Evolutionary conservation across 768 basidiomycete genomes (phyloP), one percentile per base, ranked within the genome.

Genomic region (Naganishia vishniacii): DNA sequence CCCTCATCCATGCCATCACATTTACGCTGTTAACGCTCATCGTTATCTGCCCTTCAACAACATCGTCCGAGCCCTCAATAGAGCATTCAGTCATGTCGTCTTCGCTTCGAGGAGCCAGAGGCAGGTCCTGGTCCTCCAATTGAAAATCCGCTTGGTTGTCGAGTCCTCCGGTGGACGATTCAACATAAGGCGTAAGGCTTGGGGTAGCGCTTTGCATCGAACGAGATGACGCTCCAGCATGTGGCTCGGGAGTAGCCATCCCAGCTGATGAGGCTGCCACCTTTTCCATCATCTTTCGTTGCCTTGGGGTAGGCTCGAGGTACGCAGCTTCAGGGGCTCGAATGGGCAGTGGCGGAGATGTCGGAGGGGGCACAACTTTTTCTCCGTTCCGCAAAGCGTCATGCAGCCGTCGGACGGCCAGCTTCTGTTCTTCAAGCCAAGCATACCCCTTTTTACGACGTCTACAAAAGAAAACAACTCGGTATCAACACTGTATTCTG

Each of bases 21-120:
- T 40, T 56, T 20, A 15, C 20, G 32, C 51, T 37, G 51, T 16
- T 56, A 25, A 34, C 37, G 34, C 23, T 40, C 9, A 34, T 56
- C 53, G 15, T 25, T 41, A 41, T 34, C 53, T 56, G 53, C 53
- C 53, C 23, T 56, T 56, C 53, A 25, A 56, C 53, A 56, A 25
- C 53, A 40, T 56, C 53, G 40, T 56, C 53, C 40, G 53, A 56
- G 23, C 37, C 53, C 37, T 56, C 53, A 34, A 18, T 56, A 20
- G 53, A 26, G 53, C 37, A 56, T 56, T 56, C 53, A 56, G 53
- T 56, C 53, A 23, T 56, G 53, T 56, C 32, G 53, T 56, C 53
- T 32, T 56, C 53, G 53, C 53, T 56, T 56, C 53, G 53, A 56
- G 53, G 53, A 56, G 53, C 53, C 53, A 56, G 53, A 37, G 53